Evolutionary conservation across 208 protist species (phyloP), one percentile per base, ranked within the genome.

Genomic region (Leishmania tropica): DNA sequence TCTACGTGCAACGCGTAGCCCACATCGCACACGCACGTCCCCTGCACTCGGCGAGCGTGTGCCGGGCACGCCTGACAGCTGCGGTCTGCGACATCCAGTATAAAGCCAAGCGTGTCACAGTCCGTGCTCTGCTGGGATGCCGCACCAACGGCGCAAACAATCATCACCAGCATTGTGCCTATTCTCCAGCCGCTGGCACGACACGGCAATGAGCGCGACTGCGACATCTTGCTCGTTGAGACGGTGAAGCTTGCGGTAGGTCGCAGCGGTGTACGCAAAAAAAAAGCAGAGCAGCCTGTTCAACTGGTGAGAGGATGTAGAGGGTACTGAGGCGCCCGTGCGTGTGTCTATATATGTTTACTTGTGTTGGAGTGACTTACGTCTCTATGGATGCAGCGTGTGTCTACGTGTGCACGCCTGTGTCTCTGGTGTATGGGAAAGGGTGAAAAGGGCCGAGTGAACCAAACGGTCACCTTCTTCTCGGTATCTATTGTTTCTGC

Each of bases 1-100:
- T 76, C 47, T 1, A 80, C 48, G 5, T 54, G 64, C 35, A 76
- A 54, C 1, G 88, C 90, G 75, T 87, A 93, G 4, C 88, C 90
- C 0, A 42, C 67, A 47, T 83, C 64, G 62, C 88, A 91, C 1
- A 83, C 65, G 62, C 88, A 93, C 21, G 31, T 24, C 2, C 72
- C 83, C 17, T 71, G 45, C 60, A 85, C 79, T 31, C 58, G 53
- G 19, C 24, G 68, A 17, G 84, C 75, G 71, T 88, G 81, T 10
- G 48, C 37, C 2, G 80, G 81, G 65, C 80, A 88, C 47, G 65
- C 54, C 37, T 47, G 70, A 45, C 80, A 88, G 40, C 62, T 56
- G 51, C 72, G 70, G 71, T 79, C 81, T 28, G 76, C 76, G 0
- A 80, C 65, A 54, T 81, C 72, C 3, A 83, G 79, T 8, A 80